These are phyloP conservation scores for Rhodotorula kratochvilovae DNA, from an alignment of 768 basidiomycete species.

Conservation along the genomic window DNA sequence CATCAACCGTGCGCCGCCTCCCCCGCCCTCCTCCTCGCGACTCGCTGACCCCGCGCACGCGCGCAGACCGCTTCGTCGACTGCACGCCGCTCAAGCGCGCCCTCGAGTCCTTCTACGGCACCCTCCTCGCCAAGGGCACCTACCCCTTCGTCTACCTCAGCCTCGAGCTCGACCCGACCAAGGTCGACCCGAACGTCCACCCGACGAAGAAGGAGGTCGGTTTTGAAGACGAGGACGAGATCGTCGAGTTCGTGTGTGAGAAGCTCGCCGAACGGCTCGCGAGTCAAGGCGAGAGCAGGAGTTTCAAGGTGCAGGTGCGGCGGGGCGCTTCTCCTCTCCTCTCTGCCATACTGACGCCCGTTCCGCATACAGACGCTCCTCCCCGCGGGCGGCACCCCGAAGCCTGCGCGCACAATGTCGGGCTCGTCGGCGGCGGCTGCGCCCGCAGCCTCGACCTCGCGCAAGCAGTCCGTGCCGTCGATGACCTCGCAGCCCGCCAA, in stretches of 20 bases:
- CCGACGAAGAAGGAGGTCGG: conserved; percentile 86
- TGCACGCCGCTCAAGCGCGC: conserved; percentile 79
- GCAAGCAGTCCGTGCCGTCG: not conserved
- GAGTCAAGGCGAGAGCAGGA: conserved; percentile 50
- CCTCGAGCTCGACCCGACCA: conserved; percentile 73
- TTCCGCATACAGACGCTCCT: conserved; percentile 44
- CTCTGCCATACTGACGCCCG: not conserved
- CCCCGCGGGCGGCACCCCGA: conserved; percentile 38
- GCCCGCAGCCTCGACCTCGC: not conserved
- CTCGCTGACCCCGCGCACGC: not conserved
- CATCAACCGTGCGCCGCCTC: conserved; percentile 74
- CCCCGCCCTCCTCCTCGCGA: too few relatives aligned
- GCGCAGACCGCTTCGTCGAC: conserved; percentile 82
- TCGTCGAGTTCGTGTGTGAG: conserved; percentile 71
- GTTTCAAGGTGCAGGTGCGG: conserved; percentile 51
- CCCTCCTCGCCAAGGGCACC: conserved; percentile 80
- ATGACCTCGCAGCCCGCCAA: conserved; percentile 3
- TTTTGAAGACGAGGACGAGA: conserved; percentile 82
- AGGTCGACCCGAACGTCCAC: conserved; percentile 95
- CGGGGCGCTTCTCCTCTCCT: not conserved
- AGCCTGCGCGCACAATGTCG: conserved; percentile 2
- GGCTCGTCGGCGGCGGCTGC: not conserved
- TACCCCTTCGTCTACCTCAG: conserved; percentile 92
- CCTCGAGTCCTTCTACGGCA: conserved; percentile 76
- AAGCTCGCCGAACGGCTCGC: conserved; percentile 63